A percentile compares a stretch with the other conserved stretches of the same genome.
Conservation (phyloP, 1,139 yeast species). For the Debaryomycetaceae sp. region DNA sequence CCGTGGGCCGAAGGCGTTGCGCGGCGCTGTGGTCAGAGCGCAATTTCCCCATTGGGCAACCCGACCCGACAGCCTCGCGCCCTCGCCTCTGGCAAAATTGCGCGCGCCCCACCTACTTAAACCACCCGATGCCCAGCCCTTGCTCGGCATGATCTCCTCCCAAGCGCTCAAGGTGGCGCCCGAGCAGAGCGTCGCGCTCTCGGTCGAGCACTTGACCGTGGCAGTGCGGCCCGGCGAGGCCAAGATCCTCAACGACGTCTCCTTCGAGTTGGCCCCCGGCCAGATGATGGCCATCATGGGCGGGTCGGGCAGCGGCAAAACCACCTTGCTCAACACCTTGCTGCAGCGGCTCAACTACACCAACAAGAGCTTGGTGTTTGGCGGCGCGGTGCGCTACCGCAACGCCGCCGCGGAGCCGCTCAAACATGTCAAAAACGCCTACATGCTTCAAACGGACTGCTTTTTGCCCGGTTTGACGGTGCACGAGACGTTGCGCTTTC, state of each 20-base stretch:
- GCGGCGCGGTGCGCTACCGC: slow-evolving; percentile 24
- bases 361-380: slow-evolving; percentile 28
- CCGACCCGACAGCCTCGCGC: background rate
- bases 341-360: slow-evolving; percentile 52
- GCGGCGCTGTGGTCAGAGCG: background rate
- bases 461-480: slow-evolving; percentile 69
- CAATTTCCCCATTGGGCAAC: slow-evolving; percentile 3
- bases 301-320: slow-evolving; percentile 85
- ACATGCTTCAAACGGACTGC: slow-evolving; percentile 74
- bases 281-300: slow-evolving; percentile 70
- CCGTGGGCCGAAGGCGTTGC: background rate
- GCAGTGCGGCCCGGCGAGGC: slow-evolving; percentile 14
- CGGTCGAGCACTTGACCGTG: slow-evolving; percentile 28
- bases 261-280: slow-evolving; percentile 52
- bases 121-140: background rate
- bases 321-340: slow-evolving; percentile 69
- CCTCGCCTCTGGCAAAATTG: background rate
- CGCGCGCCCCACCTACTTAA: background rate
- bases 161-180: slow-evolving; percentile 11
- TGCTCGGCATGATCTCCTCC: slow-evolving; percentile 4
- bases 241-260: slow-evolving; percentile 38
- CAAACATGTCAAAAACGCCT: slow-evolving; percentile 48
- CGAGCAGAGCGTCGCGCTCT: slow-evolving; percentile 24
- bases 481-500: slow-evolving; percentile 62
- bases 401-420: slow-evolving; percentile 6